Evolutionary conservation across 169 alveolate species (phyloP).

Genomic region (Cryptosporidium muris): DNA sequence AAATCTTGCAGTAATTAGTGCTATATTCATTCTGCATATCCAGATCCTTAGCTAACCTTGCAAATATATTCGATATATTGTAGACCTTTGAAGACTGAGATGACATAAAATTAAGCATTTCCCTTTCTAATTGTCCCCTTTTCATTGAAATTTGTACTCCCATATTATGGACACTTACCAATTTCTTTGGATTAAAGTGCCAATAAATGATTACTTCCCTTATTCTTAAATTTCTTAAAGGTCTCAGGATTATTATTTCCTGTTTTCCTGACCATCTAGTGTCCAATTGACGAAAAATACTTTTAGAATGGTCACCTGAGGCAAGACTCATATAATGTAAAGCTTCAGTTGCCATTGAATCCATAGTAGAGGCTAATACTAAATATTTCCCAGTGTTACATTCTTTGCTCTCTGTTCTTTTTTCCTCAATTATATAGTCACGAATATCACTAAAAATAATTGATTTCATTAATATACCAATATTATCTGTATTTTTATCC

Average conservation of each 20-base stretch:
- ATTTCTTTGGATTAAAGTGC: conserved; percentile 12
- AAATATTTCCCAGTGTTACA: background rate
- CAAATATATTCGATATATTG: conserved; percentile 43
- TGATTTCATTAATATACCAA: conserved; percentile 28
- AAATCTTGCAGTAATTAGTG: background rate
- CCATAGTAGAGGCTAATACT: conserved; percentile 40
- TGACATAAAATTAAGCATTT: conserved; percentile 13
- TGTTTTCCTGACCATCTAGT: conserved; percentile 12
- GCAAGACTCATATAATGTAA: conserved; percentile 51
- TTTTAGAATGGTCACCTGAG: conserved; percentile 31
- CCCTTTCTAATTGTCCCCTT: conserved; percentile 30
- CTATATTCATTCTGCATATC: background rate
- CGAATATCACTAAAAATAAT: conserved; percentile 37
- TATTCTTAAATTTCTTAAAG: conserved; percentile 22
- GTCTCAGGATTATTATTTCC: conserved; percentile 15
- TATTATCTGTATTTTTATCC: conserved; percentile 33
- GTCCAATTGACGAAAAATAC: conserved; percentile 14
- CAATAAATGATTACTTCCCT: conserved; percentile 50
- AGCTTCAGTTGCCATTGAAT: conserved; percentile 53
- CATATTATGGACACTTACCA: conserved; percentile 3
- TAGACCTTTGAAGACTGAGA: conserved; percentile 27
- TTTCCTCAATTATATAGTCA: conserved; percentile 4
- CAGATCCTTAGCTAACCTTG: background rate
- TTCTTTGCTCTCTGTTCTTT: background rate
- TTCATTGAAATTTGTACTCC: conserved; percentile 51